These are phyloP conservation scores for Venturia carpophila DNA, from an alignment of 2,329 filamentous ascomycete species.

Conservation along the genomic window DNA sequence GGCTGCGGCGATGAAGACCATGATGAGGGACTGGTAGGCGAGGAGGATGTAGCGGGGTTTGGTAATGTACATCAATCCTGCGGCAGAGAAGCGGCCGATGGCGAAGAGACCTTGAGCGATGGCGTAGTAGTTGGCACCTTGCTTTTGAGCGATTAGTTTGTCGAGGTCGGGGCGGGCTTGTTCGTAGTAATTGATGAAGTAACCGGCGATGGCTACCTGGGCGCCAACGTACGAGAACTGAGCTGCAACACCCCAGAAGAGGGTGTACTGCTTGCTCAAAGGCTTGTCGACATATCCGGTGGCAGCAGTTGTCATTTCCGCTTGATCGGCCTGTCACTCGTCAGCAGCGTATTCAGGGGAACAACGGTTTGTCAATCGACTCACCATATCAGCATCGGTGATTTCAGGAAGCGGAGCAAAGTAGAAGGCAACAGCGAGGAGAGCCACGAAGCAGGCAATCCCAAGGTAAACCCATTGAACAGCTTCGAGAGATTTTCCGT, in stretches of 20 bases:
- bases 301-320: slow-evolving; percentile 41
- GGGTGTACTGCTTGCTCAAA: slow-evolving; percentile 52
- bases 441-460: slow-evolving; percentile 63
- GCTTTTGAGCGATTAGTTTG: slow-evolving; percentile 25
- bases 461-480: slow-evolving; percentile 79
- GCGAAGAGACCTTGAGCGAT: slow-evolving; percentile 34
- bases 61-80: slow-evolving; percentile 31
- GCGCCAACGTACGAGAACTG: slow-evolving; percentile 49
- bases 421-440: slow-evolving; percentile 59
- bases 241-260: slow-evolving; percentile 30
- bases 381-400: slow-evolving; percentile 57
- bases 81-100: slow-evolving; percentile 31
- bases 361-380: background rate
- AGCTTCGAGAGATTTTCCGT: slow-evolving; percentile 50
- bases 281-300: slow-evolving; percentile 52
- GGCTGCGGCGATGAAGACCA: slow-evolving; percentile 31
- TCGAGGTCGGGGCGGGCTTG: slow-evolving; percentile 29
- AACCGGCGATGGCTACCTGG: slow-evolving; percentile 49
- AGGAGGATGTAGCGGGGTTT: slow-evolving; percentile 34
- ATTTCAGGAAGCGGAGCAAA: slow-evolving; percentile 63
- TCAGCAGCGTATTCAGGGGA: background rate
- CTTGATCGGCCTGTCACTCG: slow-evolving; percentile 43
- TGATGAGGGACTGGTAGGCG: slow-evolving; percentile 30
- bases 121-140: slow-evolving; percentile 33
- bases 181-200: slow-evolving; percentile 35